Percentiles rank a stretch among this genome's conserved stretches.
These are phyloP conservation scores for Malassezia yamatoensis DNA, from an alignment of 1,284 basidiomycete species.

Conservation along the genomic window DNA sequence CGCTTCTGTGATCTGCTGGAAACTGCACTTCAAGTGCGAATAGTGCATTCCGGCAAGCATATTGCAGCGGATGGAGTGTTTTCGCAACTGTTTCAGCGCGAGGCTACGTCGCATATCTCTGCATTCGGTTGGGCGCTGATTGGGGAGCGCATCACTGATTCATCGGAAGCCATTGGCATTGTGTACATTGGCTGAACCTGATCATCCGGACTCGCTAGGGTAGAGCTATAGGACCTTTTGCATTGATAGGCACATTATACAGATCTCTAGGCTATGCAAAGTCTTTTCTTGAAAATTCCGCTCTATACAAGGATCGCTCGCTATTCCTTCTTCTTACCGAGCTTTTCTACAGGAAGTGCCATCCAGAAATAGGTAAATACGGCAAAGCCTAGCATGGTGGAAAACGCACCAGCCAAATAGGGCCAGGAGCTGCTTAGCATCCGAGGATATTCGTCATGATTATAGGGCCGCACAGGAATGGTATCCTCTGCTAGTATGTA, in stretches of 20 bases:
- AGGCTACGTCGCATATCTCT: not conserved
- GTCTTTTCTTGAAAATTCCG: not conserved
- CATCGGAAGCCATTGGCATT: not conserved
- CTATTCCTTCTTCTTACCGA: slow-evolving; percentile 4
- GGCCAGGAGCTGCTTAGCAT: slow-evolving; percentile 91
- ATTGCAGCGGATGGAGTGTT: not conserved
- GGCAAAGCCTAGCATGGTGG: slow-evolving; percentile 71
- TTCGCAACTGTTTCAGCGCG: not conserved
- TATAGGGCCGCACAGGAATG: slow-evolving; percentile 78
- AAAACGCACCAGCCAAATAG: slow-evolving; percentile 80
- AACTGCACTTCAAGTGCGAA: not conserved
- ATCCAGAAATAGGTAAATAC: slow-evolving; percentile 77
- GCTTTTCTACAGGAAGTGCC: slow-evolving; percentile 8
- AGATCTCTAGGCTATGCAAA: too few relatives aligned
- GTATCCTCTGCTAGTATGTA: slow-evolving; percentile 62
- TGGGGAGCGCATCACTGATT: not conserved
- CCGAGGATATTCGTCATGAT: slow-evolving; percentile 86
- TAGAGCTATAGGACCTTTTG: not conserved
- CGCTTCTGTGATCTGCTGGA: not conserved
- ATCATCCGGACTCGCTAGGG: too few relatives aligned
- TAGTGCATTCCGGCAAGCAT: not conserved
- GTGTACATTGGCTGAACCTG: too few relatives aligned
- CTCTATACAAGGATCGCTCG: not conserved
- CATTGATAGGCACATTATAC: too few relatives aligned
- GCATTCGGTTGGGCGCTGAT: not conserved